Base-by-base conservation (phyloP, 2,329 filamentous ascomycete genomes). In the Thelonectria rubi region DNA sequence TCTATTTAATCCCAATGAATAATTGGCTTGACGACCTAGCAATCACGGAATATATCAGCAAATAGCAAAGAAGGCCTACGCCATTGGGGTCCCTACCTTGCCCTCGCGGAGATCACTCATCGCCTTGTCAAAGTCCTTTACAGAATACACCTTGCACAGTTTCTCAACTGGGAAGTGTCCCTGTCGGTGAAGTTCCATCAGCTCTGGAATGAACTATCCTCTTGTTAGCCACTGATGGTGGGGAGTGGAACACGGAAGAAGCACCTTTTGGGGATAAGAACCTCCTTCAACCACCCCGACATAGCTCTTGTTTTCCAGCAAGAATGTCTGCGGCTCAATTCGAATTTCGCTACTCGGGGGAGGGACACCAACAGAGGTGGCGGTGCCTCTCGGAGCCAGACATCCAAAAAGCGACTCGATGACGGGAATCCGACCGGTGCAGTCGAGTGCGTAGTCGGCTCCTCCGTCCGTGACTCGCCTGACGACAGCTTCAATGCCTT, bases 371-470 rank as follows among this genome's bases (percentile, higher is more conserved):
- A 63, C 56, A 9, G 48, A 39, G 1, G 52, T 60, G 10, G 56
- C 60, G 9, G 60, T 63, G 5, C 60, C 60, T 6, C 48, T 43
- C 9, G 60, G 60, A 9, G 51, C 60, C 5, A 63, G 34, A 11
- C 60, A 63, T 2, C 55, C 57, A 12, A 63, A 52, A 3, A 55
- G 26, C 3, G 52, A 60, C 40, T 63, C 56, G 17, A 63, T 57
- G 24, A 60, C 60, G 5, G 52, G 48, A 6, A 60, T 48, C 5
- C 42, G 42, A 24, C 42, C 42, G 21, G 42, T 63, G 21, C 60
- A 63, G 34, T 63, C 60, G 12, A 63, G 52, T 4, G 60, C 56
- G 32, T 43, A 63, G n/a, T 55, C 52, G 5, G 51, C 51, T 2
- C 56, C 56, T 11, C 49, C 42, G 18, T 45, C 42, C 3, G 42